These are phyloP conservation scores for Auriculariales sp. DNA, from an alignment of 768 basidiomycete species.

Conservation along the genomic window DNA sequence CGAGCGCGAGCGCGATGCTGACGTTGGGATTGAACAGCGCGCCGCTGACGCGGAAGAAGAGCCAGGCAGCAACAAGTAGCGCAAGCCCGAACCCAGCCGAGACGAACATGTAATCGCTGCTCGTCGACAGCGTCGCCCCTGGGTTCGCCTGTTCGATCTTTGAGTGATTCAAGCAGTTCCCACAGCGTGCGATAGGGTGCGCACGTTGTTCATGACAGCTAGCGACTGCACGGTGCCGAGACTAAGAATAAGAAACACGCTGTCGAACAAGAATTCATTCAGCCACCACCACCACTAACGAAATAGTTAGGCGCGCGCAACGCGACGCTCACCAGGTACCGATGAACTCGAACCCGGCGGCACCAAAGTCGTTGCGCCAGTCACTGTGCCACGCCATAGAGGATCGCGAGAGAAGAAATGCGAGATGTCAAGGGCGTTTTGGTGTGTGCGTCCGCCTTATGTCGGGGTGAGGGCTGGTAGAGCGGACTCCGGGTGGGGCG, in stretches of 20 bases:
- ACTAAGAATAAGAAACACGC: neutral
- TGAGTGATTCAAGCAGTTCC: too few species aligned
- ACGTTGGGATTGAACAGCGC: constrained; percentile 56
- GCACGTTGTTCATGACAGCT: neutral
- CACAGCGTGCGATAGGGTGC: too few species aligned
- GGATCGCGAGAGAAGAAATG: too few species aligned
- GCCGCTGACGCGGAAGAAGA: constrained; percentile 51
- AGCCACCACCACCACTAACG: neutral
- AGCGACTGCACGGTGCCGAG: neutral
- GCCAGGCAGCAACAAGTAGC: constrained; percentile 49
- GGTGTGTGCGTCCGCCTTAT: too few species aligned
- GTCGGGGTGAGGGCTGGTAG: too few species aligned
- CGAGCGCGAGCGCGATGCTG: constrained; percentile 41
- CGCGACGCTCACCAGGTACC: neutral
- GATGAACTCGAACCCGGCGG: neutral
- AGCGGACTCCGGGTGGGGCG: too few species aligned
- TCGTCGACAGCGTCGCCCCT: neutral
- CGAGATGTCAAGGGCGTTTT: too few species aligned
- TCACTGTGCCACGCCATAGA: too few species aligned
- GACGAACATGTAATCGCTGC: neutral
- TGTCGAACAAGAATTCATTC: neutral
- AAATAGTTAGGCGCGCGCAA: too few species aligned
- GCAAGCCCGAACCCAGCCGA: constrained; percentile 26
- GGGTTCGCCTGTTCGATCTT: neutral
- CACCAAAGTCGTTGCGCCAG: neutral